Conservation (phyloP, 306 rosid species). For the Potentilla sterilis region DNA sequence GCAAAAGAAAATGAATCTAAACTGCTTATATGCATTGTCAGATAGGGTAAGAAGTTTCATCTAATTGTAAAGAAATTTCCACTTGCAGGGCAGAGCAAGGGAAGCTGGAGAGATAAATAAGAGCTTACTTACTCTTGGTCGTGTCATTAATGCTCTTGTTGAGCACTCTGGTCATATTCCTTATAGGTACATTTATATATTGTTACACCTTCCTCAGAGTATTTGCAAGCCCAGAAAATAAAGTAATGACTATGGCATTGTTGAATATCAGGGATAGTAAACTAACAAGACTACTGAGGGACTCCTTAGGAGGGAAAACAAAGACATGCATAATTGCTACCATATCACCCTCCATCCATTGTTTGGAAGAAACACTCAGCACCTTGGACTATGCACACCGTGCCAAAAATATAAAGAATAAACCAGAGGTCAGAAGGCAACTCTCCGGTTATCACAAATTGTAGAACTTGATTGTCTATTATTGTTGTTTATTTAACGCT, state of each 20-base stretch:
- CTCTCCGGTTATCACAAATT: slow-evolving; percentile 14
- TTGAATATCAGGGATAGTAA: slow-evolving; percentile 85
- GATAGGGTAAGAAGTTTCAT: slow-evolving; percentile 4
- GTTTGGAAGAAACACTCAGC: slow-evolving; percentile 98
- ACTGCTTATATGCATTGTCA: not conserved
- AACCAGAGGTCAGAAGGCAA: slow-evolving; percentile 82
- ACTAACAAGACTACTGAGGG: slow-evolving; percentile 88
- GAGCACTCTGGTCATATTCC: slow-evolving; percentile 99
- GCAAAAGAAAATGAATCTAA: not conserved
- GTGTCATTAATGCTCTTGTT: slow-evolving; percentile 91
- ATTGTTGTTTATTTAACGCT: slow-evolving; percentile 23
- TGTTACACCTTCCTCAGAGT: slow-evolving; percentile 4
- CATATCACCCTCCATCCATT: slow-evolving; percentile 93
- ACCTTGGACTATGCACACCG: slow-evolving; percentile 98
- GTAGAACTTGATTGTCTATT: not conserved
- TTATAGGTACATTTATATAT: slow-evolving; percentile 57
- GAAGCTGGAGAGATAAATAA: slow-evolving; percentile 99
- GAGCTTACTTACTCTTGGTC: slow-evolving; percentile 97
- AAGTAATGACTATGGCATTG: slow-evolving; percentile 23
- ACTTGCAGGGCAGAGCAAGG: slow-evolving; percentile 97
- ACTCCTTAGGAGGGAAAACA: slow-evolving; percentile 98
- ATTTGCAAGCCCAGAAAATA: not conserved
- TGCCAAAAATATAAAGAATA: slow-evolving; percentile 98
- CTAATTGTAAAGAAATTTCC: slow-evolving; percentile 26
- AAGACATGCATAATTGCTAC: slow-evolving; percentile 99